Conservation (phyloP, 2,329 filamentous ascomycete species). For the Capronia americana region DNA sequence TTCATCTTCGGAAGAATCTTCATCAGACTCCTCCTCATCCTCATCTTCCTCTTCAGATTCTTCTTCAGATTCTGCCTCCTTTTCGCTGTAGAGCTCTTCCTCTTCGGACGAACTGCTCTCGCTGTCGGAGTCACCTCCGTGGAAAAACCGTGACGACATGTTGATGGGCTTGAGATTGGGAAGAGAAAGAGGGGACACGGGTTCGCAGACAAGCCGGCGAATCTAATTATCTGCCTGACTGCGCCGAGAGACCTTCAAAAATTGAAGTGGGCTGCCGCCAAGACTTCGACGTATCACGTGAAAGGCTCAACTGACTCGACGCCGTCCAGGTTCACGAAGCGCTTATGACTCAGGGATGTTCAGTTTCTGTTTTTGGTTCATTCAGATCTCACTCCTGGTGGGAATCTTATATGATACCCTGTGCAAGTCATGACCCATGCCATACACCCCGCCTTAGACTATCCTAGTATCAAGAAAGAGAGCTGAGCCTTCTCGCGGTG, state of each 20-base stretch:
- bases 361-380: not conserved
- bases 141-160: conserved; percentile 99
- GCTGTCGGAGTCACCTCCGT: conserved; percentile 91
- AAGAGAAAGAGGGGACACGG: not conserved
- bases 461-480: conserved; percentile 6
- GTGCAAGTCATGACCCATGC: conserved; percentile 4
- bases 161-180: conserved; percentile 44
- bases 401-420: not conserved
- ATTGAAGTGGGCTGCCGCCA: conserved; percentile 10
- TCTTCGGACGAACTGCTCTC: conserved; percentile 93
- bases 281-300: conserved; percentile 12
- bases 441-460: not conserved
- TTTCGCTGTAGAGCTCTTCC: conserved; percentile 89
- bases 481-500: not conserved
- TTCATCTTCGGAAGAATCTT: conserved; percentile 59
- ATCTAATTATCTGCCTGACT: not conserved
- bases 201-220: not conserved
- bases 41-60: conserved; percentile 62
- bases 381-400: not conserved
- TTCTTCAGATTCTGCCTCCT: conserved; percentile 62
- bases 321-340: not conserved
- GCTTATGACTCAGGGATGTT: not conserved
- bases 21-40: conserved; percentile 63
- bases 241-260: not conserved
- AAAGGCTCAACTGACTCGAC: not conserved